These are phyloP conservation scores for Salix exigua DNA, from an alignment of 345 rosid genomes.

Conservation along the genomic window DNA sequence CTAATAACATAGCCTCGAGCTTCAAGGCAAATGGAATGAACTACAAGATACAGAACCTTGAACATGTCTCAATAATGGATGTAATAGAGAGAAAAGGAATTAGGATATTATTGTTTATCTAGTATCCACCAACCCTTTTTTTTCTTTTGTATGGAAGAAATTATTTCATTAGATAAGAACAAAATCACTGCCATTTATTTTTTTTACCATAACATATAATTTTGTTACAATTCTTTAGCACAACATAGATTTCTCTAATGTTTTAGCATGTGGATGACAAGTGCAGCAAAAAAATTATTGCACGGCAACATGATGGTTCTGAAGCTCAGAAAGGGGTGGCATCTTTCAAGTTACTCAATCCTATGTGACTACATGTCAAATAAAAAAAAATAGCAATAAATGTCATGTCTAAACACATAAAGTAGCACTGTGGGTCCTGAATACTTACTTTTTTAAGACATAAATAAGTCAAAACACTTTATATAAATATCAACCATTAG, in stretches of 20 bases:
- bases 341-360: background rate
- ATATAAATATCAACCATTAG: background rate
- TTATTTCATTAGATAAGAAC: background rate
- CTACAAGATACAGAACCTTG: constrained; percentile 3
- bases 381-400: background rate
- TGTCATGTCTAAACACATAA: background rate
- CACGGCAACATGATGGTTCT: background rate
- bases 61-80: constrained; percentile 4
- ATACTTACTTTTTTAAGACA: background rate
- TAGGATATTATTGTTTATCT: background rate
- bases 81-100: constrained; percentile 6
- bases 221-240: background rate
- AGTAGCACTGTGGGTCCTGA: background rate
- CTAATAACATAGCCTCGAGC: background rate
- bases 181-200: background rate
- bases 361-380: background rate
- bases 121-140: background rate
- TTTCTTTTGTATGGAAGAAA: background rate
- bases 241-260: background rate
- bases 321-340: background rate
- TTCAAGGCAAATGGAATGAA: background rate
- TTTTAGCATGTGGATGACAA: background rate
- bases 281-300: background rate
- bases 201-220: background rate
- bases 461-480: background rate